Evolutionary conservation across 305 asterid species (phyloP).

Genomic region (Plantago lanceolata): DNA sequence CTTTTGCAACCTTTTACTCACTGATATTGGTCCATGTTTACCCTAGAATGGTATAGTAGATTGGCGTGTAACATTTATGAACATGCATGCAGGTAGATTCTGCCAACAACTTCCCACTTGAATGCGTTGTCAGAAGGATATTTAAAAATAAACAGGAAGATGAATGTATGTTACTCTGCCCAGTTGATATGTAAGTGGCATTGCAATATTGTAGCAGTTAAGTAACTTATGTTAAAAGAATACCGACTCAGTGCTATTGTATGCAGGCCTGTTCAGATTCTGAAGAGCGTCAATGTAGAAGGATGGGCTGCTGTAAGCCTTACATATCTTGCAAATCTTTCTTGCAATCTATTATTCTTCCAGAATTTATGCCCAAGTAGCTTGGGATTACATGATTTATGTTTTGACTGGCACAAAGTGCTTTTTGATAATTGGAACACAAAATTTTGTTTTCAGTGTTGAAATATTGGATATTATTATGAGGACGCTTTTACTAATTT

Average conservation of each 20-base stretch:
- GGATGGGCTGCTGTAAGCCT: slow-evolving; percentile 97
- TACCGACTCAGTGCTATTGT: slow-evolving; percentile 14
- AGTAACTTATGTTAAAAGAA: neutral
- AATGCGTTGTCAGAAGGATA: slow-evolving; percentile 81
- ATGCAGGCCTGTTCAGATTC: slow-evolving; percentile 86
- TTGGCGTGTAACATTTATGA: slow-evolving; percentile 23
- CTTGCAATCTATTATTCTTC: neutral
- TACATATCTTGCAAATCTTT: slow-evolving; percentile 5
- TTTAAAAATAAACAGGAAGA: slow-evolving; percentile 69
- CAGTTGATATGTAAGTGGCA: slow-evolving; percentile 83
- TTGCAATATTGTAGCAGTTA: slow-evolving; percentile 18
- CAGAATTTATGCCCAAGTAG: too few relatives aligned
- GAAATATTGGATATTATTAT: too few relatives aligned
- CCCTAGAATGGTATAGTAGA: neutral
- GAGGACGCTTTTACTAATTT: neutral
- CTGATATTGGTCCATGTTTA: slow-evolving; percentile 6
- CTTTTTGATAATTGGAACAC: too few relatives aligned
- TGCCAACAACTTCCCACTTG: slow-evolving; percentile 70
- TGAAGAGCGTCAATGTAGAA: slow-evolving; percentile 89
- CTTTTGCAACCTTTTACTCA: neutral
- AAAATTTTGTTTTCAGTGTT: too few relatives aligned
- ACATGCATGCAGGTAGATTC: slow-evolving; percentile 65
- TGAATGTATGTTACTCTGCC: slow-evolving; percentile 91
- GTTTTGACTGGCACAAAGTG: too few relatives aligned
- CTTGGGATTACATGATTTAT: too few relatives aligned